Evolutionary conservation across 2,329 filamentous ascomycete genomes (phyloP), one percentile per base, ranked within the genome.

Genomic region (Amauroascus verrucosus): DNA sequence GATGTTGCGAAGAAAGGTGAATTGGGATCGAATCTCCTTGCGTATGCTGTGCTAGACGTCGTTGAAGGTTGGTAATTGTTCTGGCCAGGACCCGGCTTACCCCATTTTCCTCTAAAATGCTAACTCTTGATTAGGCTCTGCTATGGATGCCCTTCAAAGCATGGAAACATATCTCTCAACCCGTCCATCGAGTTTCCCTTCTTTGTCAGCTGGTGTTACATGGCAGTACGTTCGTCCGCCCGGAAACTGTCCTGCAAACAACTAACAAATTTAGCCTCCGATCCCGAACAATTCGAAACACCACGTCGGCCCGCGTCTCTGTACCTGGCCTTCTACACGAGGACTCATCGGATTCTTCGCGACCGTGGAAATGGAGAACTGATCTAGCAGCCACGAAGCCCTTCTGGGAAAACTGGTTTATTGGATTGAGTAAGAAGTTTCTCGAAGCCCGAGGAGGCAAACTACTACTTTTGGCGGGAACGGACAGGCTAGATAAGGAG

Each of bases 381-480:
- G 83, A 96, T 64, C 76, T 97, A 24, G 81, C 78, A 0, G 81
- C 81, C 35, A 97, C 93, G 7, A 85, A 94, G 64, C 82, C 86
- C 0, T 97, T 90, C 68, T 98, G 91, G 91, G 84, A 93, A 67
- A 85, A 82, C 59, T 98, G 91, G 91, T 97, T 96, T 64, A 77
- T 81, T 9, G 89, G 89, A 0, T 76, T 97, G 62, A 95, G 88
- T 67, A 81, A 80, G 62, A 95, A 95, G 70, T 98, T 97, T 65
- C 75, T 96, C 41, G 78, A 77, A 50, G 87, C 86, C 0, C 82
- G 79, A 57, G 90, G 88, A 26, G 90, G 89, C 7, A 96, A 96
- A 68, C 69, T 95, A 56, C 72, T 96, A 48, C 71, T 96, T 49
- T 77, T 96, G 30, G 91, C 90, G 2, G 90, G 90, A 16, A 95